Evolutionary conservation across 371 early-diverging fungal species (phyloP).

Genomic region (Funneliformis caledonium): DNA sequence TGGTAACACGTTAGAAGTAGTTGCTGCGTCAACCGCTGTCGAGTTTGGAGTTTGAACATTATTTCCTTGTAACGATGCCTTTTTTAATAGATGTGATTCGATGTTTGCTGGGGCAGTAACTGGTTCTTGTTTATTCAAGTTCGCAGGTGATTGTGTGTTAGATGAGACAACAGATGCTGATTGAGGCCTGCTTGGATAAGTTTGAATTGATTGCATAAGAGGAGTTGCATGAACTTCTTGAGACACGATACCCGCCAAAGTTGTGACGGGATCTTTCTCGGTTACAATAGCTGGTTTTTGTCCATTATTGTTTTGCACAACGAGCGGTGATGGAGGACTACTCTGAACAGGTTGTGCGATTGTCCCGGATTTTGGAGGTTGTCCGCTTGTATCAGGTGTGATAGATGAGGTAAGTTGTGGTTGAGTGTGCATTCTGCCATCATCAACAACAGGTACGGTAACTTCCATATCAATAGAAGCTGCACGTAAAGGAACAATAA

Average conservation of each 20-base stretch:
- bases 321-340: neutral
- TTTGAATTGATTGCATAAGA: neutral
- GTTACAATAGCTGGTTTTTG: neutral
- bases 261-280: neutral
- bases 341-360: neutral
- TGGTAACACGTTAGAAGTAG: neutral
- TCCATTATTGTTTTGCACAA: neutral
- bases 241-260: neutral
- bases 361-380: neutral
- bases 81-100: neutral
- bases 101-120: neutral
- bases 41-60: neutral
- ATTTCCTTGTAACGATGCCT: neutral
- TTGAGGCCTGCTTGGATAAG: neutral
- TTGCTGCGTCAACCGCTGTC: neutral
- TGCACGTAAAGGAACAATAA: neutral
- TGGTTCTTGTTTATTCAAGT: too few species aligned
- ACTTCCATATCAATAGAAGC: neutral
- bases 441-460: neutral
- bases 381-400: neutral
- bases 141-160: neutral
- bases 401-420: constrained; percentile 32
- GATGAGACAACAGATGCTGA: neutral
- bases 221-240: neutral
- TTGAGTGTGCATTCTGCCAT: neutral